Base-by-base conservation (phyloP, 495 filamentous ascomycete species). In the Neurospora sp. region DNA sequence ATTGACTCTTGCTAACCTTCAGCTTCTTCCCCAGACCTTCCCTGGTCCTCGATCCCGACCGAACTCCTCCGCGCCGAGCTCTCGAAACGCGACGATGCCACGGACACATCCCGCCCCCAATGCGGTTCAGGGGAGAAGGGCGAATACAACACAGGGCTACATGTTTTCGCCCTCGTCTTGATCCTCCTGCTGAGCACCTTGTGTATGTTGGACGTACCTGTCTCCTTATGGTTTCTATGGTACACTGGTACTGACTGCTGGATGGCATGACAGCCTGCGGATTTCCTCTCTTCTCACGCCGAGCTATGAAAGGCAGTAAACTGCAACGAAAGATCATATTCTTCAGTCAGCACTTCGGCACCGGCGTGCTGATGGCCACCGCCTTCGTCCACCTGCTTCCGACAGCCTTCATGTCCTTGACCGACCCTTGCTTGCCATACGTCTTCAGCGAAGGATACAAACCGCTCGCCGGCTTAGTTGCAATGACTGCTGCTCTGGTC, bases 341-440 rank as follows among this genome's bases (percentile, higher is more conserved):
- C 81, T 80, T 92, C 66, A 92, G 91, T 38, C 91, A 92, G 70
- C 92, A 95, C 81, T 94, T 96, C 76, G 93, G 93, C 43, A 96
- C 93, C 6, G 93, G 93, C 31, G 93, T 96, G 10, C 83, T 96
- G 39, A 92, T 96, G 74, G 92, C 93, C 24, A 94, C 93, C n/a
- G 93, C 93, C 59, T 96, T 96, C 78, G 93, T 96, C 36, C 93
- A 96, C 80, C 84, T 90, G 10, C 90, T 96, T 5, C 93, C 93
- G 13, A 95, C 92, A 4, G 93, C 93, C 39, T 95, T 95, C 79
- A 81, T 87, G 45, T 95, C 93, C 9, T 85, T 96, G 39, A 93
- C 90, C 28, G 91, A 95, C 77, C 89, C 91, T 66, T 96, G 93
- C 78, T 90, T 96, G 1, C 92, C 93, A 39, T 79, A 82, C 24